Base-by-base conservation (phyloP, 139 green algal genomes). In the Tetratostichococcus sp. region DNA sequence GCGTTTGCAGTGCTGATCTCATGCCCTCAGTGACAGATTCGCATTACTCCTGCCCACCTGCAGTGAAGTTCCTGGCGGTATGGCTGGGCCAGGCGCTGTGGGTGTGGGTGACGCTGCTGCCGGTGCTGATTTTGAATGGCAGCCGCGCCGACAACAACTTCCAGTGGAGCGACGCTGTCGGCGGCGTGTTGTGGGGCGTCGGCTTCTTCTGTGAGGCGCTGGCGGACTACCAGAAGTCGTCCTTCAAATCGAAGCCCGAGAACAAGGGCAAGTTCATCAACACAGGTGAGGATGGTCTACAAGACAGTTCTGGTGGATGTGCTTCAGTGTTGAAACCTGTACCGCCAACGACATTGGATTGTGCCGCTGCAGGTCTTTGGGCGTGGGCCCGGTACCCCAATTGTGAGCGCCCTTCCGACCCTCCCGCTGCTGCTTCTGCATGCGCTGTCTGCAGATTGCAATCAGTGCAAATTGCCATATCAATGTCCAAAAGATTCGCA, bases 201-300 rank as follows among this genome's bases (percentile, higher is more conserved):
- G 92, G 92, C 17, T 81, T 95, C 4, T 21, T 74, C 2, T 65
- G 84, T 0, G 93, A 97, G 74, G 76, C 65, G 2, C 74, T 80
- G 8, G 89, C 92, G 25, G 93, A 97, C 80, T 69, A 73, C 28
- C 93, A 97, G 72, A 97, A 95, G 70, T 84, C 86, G 16, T 70
- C n/a, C 0, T 96, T 92, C 76, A 94, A 92, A 81, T 75, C 73
- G 30, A 66, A 90, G 65, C 81, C 85, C 8, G 76, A 74, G 25
- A 95, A 93, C 82, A 90, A 90, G 72, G 90, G 90, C 25, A 78
- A 79, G 31, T 97, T 93, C 82, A 95, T 97, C 65, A 77, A 89
- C 43, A 59, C 34, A 39, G 75, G 75, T 78, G 50, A 2, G n/a
- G n/a, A n/a, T n/a, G 50, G 11, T 62, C 11, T 17, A 62, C 39